Evolutionary conservation across 768 basidiomycete genomes (phyloP).

Genomic region (Kwoniella dejecticola): DNA sequence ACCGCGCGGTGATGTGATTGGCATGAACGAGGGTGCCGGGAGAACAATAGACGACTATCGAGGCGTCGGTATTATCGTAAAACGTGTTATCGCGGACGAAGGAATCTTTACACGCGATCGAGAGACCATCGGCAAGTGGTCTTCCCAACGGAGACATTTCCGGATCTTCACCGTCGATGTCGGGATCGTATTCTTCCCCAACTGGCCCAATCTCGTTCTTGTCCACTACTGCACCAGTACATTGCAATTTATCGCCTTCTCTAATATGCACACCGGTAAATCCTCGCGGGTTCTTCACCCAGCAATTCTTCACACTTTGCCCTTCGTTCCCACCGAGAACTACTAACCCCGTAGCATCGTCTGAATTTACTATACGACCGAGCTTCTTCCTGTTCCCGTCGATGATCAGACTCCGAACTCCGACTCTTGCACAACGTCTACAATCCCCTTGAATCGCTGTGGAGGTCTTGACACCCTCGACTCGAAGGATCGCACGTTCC

Average conservation of each 20-base stretch:
- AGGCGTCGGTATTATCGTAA: slow-evolving; percentile 57
- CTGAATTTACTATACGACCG: slow-evolving; percentile 47
- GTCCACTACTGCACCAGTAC: slow-evolving; percentile 51
- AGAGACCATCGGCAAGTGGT: slow-evolving; percentile 58
- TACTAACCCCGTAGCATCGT: slow-evolving; percentile 39
- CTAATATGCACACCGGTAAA: slow-evolving; percentile 56
- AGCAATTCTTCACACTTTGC: slow-evolving; percentile 46
- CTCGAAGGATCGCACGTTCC: slow-evolving; percentile 53
- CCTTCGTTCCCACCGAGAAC: slow-evolving; percentile 55
- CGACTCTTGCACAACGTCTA: slow-evolving; percentile 53
- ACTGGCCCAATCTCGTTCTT: slow-evolving; percentile 56
- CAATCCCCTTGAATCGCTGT: slow-evolving; percentile 56
- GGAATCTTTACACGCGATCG: slow-evolving; percentile 56
- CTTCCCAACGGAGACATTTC: slow-evolving; percentile 52
- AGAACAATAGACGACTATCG: slow-evolving; percentile 57
- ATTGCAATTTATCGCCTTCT: slow-evolving; percentile 55
- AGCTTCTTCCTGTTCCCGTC: slow-evolving; percentile 53
- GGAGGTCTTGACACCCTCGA: slow-evolving; percentile 46
- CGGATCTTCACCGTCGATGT: slow-evolving; percentile 54
- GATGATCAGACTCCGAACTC: slow-evolving; percentile 49
- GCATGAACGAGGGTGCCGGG: slow-evolving; percentile 55
- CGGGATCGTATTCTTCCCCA: slow-evolving; percentile 55
- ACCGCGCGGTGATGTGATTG: slow-evolving; percentile 56
- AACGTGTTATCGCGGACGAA: slow-evolving; percentile 55
- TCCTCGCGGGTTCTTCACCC: slow-evolving; percentile 52